phyloP scores from a whole-genome alignment of 805 yeast species.

The Sugiyamaella chiloensis region DNA sequence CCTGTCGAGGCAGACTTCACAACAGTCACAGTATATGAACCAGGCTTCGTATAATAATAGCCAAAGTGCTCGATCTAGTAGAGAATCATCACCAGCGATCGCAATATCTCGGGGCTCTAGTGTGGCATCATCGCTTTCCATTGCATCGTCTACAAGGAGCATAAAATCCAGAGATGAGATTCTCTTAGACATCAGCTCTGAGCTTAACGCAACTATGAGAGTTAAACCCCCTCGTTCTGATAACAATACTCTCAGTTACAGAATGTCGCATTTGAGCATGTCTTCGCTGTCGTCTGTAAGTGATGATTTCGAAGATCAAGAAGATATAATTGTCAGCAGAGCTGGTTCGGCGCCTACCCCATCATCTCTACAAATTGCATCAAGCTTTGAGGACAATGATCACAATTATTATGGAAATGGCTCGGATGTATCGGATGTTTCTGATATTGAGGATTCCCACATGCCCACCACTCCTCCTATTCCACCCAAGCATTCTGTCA shows the following conservation, averaged over 20 bases:
- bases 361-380: background rate
- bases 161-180: constrained; percentile 28
- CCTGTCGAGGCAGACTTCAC: background rate
- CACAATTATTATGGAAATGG: constrained; percentile 4
- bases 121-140: background rate
- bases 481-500: constrained; percentile 36
- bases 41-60: no score
- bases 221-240: background rate
- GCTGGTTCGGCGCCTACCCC: background rate
- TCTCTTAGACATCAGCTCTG: constrained; percentile 27
- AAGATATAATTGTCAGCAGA: background rate
- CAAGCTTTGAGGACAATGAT: background rate
- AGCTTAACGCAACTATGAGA: constrained; percentile 15
- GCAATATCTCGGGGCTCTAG: constrained; percentile 4
- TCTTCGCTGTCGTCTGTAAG: background rate
- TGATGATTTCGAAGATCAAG: no score
- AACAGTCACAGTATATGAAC: background rate
- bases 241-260: background rate
- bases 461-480: constrained; percentile 30
- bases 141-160: background rate
- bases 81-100: background rate
- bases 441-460: constrained; percentile 10
- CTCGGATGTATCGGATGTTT: constrained; percentile 9
- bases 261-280: constrained; percentile 2
- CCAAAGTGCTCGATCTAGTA: background rate